phyloP scores from a whole-genome alignment of 768 basidiomycete genomes.

The Clitopilus hobsonii region DNA sequence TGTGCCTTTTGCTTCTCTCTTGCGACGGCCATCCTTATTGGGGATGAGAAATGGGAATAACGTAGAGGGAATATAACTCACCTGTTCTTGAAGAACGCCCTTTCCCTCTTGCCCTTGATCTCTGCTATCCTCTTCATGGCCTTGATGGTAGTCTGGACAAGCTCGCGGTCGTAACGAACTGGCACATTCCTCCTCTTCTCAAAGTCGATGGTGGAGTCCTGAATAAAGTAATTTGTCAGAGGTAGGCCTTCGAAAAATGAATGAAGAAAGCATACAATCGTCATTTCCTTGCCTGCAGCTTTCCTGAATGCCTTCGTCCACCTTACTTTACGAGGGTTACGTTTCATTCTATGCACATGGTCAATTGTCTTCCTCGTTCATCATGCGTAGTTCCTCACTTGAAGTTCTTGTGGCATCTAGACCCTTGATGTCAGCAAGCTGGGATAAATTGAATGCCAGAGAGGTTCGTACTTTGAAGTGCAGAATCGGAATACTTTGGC shows the following conservation, averaged over 20 bases:
- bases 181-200: constrained; percentile 98
- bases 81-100: constrained; percentile 96
- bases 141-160: constrained; percentile 88
- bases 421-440: not conserved
- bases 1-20: constrained; percentile 74
- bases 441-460: not conserved
- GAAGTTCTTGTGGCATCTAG: constrained; percentile 98
- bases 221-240: constrained; percentile 2
- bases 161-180: constrained; percentile 92
- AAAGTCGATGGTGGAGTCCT: constrained; percentile 99
- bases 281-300: constrained; percentile 99
- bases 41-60: not conserved
- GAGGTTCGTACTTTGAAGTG: constrained; percentile 77
- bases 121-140: constrained; percentile 95
- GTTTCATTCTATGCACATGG: constrained; percentile 76
- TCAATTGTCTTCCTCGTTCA: not conserved
- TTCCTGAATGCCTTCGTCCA: constrained; percentile 99
- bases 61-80: constrained; percentile 19
- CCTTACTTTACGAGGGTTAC: constrained; percentile 96
- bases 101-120: constrained; percentile 86
- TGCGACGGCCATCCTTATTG: constrained; percentile 74
- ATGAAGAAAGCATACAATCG: constrained; percentile 61
- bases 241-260: not conserved
- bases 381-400: constrained; percentile 51
- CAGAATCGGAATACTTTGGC: constrained; percentile 98